These are phyloP conservation scores for Podospora australis DNA, from an alignment of 495 filamentous ascomycete species.

Conservation along the genomic window DNA sequence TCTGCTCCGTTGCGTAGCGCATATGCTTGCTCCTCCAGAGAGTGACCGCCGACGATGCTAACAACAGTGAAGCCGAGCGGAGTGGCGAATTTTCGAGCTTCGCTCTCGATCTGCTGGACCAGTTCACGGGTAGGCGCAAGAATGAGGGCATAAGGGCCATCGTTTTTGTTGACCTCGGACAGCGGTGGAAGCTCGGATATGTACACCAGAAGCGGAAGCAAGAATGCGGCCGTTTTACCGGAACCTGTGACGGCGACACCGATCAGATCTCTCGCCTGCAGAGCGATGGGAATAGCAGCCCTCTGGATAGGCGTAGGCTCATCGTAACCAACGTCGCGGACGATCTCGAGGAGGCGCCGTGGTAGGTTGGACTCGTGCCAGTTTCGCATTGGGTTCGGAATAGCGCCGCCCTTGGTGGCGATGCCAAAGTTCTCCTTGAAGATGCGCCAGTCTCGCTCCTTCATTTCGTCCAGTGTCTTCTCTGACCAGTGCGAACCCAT, in stretches of 20 bases:
- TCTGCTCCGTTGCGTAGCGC: constrained; percentile 92
- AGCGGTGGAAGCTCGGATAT: constrained; percentile 86
- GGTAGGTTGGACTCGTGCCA: constrained; percentile 87
- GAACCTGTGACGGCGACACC: constrained; percentile 98
- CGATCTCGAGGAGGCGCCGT: constrained; percentile 71
- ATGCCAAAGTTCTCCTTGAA: constrained; percentile 99
- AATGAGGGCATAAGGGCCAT: constrained; percentile 94
- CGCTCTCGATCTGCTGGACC: constrained; percentile 93
- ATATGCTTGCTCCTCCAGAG: constrained; percentile 90
- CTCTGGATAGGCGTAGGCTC: constrained; percentile 90
- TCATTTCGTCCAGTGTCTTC: constrained; percentile 93
- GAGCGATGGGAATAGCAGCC: constrained; percentile 90
- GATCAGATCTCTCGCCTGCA: constrained; percentile 90
- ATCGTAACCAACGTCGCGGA: constrained; percentile 82
- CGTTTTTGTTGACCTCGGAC: constrained; percentile 83
- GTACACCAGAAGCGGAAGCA: constrained; percentile 91
- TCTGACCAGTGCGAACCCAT: constrained; percentile 94
- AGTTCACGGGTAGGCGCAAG: constrained; percentile 97
- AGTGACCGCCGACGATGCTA: constrained; percentile 94
- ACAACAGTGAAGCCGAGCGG: constrained; percentile 94
- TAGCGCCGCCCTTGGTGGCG: constrained; percentile 75
- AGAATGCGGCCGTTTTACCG: constrained; percentile 94
- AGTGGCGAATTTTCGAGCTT: constrained; percentile 87
- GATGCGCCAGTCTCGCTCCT: constrained; percentile 97
- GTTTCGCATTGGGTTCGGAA: constrained; percentile 94